Conservation (phyloP, 352 stramenopile species). For the Plasmopara viticola region DNA sequence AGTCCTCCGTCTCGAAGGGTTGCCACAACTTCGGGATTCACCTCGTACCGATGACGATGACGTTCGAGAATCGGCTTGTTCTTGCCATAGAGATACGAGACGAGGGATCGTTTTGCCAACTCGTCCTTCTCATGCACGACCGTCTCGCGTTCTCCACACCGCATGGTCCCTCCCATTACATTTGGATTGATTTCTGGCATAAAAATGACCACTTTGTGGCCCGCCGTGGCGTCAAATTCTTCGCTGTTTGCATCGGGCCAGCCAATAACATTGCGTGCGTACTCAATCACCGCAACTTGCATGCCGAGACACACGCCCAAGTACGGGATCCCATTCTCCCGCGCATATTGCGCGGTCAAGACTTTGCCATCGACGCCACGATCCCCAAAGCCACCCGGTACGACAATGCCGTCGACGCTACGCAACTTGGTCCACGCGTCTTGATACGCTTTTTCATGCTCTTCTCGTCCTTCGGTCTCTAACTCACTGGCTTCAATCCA, state of each 20-base stretch:
- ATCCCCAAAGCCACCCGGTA: constrained; percentile 98
- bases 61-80: constrained; percentile 90
- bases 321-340: constrained; percentile 94
- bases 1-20: constrained; percentile 89
- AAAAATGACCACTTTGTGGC: constrained; percentile 97
- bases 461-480: constrained; percentile 76
- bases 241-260: constrained; percentile 93
- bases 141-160: constrained; percentile 94
- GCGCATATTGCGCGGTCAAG: constrained; percentile 91
- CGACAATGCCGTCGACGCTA: constrained; percentile 91
- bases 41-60: constrained; percentile 98
- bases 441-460: constrained; percentile 64
- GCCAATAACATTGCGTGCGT: constrained; percentile 91
- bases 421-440: constrained; percentile 92
- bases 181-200: constrained; percentile 99
- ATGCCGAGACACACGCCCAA: constrained; percentile 98
- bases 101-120: constrained; percentile 75
- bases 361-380: constrained; percentile 98
- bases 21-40: constrained; percentile 95
- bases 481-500: constrained; percentile 98
- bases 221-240: constrained; percentile 88
- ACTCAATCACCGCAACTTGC: constrained; percentile 94
- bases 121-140: constrained; percentile 87
- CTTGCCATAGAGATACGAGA: constrained; percentile 90
- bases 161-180: constrained; percentile 99